Conservation (phyloP, 345 rosid species). For the Salix viminalis region DNA sequence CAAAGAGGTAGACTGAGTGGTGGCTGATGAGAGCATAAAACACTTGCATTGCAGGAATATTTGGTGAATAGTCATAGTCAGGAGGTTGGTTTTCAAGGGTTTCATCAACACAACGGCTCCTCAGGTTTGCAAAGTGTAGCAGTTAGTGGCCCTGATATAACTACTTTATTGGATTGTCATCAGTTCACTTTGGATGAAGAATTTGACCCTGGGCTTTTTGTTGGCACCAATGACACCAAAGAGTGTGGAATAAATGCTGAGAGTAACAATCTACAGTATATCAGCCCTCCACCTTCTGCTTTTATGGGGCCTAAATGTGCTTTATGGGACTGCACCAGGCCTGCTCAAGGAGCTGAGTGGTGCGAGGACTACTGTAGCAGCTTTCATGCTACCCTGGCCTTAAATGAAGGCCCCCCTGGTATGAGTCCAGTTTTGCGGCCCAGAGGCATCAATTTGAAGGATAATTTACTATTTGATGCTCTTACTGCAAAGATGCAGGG, state of each 20-base stretch:
- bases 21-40: slow-evolving; percentile 5
- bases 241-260: slow-evolving; percentile 29
- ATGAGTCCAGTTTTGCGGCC: slow-evolving; percentile 66
- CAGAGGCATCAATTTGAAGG: slow-evolving; percentile 68
- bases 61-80: slow-evolving; percentile 31
- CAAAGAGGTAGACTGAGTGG: not conserved
- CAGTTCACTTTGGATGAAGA: slow-evolving; percentile 44
- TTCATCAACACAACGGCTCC: slow-evolving; percentile 39
- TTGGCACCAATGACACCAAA: slow-evolving; percentile 30
- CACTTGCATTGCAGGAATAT: slow-evolving; percentile 36
- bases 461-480: slow-evolving; percentile 55
- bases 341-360: slow-evolving; percentile 62
- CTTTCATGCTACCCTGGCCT: slow-evolving; percentile 63
- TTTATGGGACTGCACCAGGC: slow-evolving; percentile 89
- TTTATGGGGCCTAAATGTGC: slow-evolving; percentile 87
- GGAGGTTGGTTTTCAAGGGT: slow-evolving; percentile 37
- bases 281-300: slow-evolving; percentile 66
- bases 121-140: slow-evolving; percentile 31
- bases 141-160: slow-evolving; percentile 35
- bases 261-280: slow-evolving; percentile 33
- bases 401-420: slow-evolving; percentile 61
- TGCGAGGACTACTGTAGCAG: slow-evolving; percentile 63
- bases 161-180: slow-evolving; percentile 44
- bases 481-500: slow-evolving; percentile 60
- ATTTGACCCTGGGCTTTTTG: slow-evolving; percentile 34